Conservation (phyloP, 768 basidiomycete genomes). For the Dioszegia crocea region DNA sequence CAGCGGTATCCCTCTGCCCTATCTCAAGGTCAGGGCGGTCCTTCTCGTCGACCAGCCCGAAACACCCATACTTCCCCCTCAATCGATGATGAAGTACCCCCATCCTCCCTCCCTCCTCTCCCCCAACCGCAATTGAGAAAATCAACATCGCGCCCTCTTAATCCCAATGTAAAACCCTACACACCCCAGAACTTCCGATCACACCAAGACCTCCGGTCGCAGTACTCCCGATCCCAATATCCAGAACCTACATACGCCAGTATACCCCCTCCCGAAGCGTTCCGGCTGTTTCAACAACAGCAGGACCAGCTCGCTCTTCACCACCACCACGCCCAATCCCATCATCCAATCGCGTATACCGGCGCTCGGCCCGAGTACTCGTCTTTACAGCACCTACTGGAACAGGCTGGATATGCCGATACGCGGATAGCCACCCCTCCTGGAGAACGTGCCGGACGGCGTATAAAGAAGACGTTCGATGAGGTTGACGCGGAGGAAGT, state of each 20-base stretch:
- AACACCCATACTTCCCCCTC: constrained; percentile 12
- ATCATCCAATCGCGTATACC: neutral
- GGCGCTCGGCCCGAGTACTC: constrained; percentile 56
- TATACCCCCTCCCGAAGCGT: constrained; percentile 4
- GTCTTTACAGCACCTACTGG: constrained; percentile 74
- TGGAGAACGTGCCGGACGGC: constrained; percentile 52
- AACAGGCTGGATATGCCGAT: constrained; percentile 87
- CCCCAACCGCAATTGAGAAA: neutral
- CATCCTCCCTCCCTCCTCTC: neutral
- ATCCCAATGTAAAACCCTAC: constrained; percentile 6
- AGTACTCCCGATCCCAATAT: neutral
- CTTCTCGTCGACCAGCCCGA: constrained; percentile 15
- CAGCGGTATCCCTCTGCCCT: constrained; percentile 25
- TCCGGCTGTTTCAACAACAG: neutral
- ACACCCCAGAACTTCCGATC: constrained; percentile 8
- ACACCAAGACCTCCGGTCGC: constrained; percentile 4
- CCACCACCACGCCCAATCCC: neutral
- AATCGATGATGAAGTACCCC: constrained; percentile 22
- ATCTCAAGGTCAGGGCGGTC: constrained; percentile 22
- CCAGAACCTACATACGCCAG: constrained; percentile 2
- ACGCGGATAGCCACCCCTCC: constrained; percentile 86
- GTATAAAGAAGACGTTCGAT: constrained; percentile 31
- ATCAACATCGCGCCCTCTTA: constrained; percentile 3
- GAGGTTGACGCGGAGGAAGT: constrained; percentile 33
- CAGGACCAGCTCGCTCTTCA: neutral